phyloP scores from a whole-genome alignment of 208 protist genomes.

The Phytomonas francai region DNA sequence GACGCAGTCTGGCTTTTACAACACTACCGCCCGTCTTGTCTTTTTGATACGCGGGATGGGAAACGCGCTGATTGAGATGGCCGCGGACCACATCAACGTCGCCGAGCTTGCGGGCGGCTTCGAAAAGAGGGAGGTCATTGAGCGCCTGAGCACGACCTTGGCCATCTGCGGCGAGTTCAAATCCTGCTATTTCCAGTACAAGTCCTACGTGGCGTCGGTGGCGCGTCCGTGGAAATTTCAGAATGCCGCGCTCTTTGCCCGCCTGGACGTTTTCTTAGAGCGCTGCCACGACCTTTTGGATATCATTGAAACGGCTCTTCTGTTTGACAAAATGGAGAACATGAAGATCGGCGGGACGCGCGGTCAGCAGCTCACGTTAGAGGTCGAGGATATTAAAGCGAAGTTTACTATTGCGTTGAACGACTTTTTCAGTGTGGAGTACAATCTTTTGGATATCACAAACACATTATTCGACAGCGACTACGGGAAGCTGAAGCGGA shows the following conservation, averaged over 20 bases:
- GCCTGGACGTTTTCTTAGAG: conserved; percentile 94
- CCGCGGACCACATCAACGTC: conserved; percentile 83
- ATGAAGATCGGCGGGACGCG: conserved; percentile 94
- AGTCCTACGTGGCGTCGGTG: conserved; percentile 75
- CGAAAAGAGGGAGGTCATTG: conserved; percentile 91
- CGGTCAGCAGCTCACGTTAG: conserved; percentile 78
- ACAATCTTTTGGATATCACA: conserved; percentile 94
- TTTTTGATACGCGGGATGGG: conserved; percentile 93
- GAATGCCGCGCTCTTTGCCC: conserved; percentile 91
- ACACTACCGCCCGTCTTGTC: conserved; percentile 87
- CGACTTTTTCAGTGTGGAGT: conserved; percentile 84
- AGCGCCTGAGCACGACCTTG: conserved; percentile 78
- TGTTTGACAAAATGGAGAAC: conserved; percentile 95
- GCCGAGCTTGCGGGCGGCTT: conserved; percentile 88
- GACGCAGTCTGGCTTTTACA: conserved; percentile 92
- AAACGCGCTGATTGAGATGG: conserved; percentile 93
- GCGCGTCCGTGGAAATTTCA: conserved; percentile 92
- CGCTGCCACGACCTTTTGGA: conserved; percentile 95
- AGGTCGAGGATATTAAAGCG: conserved; percentile 87
- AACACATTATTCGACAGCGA: conserved; percentile 91
- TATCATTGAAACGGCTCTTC: conserved; percentile 88
- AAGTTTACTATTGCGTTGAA: conserved; percentile 71
- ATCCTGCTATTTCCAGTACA: conserved; percentile 92
- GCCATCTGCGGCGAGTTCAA: conserved; percentile 91
- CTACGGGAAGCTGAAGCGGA: conserved; percentile 84